Conservation (phyloP, 306 rosid genomes). For the Dryas alaskensis region DNA sequence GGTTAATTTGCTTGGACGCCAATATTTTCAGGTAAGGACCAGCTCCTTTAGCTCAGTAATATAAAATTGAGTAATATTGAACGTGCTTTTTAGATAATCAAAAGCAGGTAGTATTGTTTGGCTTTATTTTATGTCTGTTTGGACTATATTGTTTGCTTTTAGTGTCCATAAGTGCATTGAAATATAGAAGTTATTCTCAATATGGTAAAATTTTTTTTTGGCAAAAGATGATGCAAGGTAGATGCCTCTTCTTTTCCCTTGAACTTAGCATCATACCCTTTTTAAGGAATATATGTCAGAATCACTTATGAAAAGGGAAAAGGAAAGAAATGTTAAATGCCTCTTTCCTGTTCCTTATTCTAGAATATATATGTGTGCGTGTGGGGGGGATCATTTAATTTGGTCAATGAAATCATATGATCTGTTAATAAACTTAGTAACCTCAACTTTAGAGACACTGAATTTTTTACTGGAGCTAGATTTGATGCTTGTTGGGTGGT, state of each 20-base stretch:
- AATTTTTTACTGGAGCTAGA: neutral
- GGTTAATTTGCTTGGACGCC: conserved; percentile 4
- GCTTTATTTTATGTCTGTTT: neutral
- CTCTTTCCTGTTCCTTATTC: neutral
- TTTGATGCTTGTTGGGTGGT: neutral
- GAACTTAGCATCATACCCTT: neutral
- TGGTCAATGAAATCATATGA: neutral
- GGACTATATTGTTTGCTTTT: conserved; percentile 4
- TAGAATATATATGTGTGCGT: neutral
- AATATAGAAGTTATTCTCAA: neutral
- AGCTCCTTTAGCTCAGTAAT: conserved; percentile 19
- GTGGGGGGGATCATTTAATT: neutral
- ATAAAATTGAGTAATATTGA: neutral
- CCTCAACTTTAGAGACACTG: neutral
- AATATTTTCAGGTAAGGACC: conserved; percentile 21
- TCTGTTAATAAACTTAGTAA: neutral
- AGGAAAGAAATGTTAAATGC: neutral
- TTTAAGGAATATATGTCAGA: neutral
- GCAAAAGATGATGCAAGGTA: conserved; percentile 1
- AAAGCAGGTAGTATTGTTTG: neutral
- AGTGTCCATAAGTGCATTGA: neutral
- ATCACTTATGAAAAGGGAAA: neutral
- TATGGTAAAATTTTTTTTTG: neutral
- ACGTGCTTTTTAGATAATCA: neutral
- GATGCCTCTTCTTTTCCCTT: neutral